Evolutionary conservation across 164 flowering plant species (phyloP).

Genomic region (Vitis rotundifolia): DNA sequence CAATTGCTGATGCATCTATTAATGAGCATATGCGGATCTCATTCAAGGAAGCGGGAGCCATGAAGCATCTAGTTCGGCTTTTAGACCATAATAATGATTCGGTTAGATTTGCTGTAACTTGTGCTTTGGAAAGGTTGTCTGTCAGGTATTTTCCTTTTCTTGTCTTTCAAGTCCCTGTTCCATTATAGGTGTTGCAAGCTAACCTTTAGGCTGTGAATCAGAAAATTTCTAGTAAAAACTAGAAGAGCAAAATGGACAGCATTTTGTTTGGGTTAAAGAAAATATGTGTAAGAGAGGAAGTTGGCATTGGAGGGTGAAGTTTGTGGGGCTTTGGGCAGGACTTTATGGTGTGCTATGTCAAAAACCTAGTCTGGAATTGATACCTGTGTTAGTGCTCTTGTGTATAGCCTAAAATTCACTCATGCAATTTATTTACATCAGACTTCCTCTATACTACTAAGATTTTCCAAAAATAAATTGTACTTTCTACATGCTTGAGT

Average conservation of each 20-base stretch:
- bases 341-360: too few relatives aligned
- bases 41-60: conserved; percentile 87
- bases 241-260: too few relatives aligned
- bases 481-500: background rate
- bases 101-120: conserved; percentile 48
- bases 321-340: too few relatives aligned
- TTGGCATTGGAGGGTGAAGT: too few relatives aligned
- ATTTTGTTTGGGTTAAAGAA: too few relatives aligned
- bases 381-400: background rate
- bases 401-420: background rate
- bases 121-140: conserved; percentile 78
- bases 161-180: conserved; percentile 2
- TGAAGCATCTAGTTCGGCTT: conserved; percentile 58
- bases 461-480: background rate
- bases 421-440: background rate
- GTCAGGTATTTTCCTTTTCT: conserved; percentile 45
- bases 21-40: conserved; percentile 71
- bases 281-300: too few relatives aligned
- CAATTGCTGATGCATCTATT: conserved; percentile 76
- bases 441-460: background rate
- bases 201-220: background rate
- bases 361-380: too few relatives aligned
- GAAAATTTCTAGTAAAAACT: background rate
- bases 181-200: background rate
- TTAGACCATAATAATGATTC: conserved; percentile 43